Percentiles rank a stretch among this genome's conserved stretches.
phyloP scores from a whole-genome alignment of 1,284 basidiomycete genomes.

The Lentinula novae-zelandiae region DNA sequence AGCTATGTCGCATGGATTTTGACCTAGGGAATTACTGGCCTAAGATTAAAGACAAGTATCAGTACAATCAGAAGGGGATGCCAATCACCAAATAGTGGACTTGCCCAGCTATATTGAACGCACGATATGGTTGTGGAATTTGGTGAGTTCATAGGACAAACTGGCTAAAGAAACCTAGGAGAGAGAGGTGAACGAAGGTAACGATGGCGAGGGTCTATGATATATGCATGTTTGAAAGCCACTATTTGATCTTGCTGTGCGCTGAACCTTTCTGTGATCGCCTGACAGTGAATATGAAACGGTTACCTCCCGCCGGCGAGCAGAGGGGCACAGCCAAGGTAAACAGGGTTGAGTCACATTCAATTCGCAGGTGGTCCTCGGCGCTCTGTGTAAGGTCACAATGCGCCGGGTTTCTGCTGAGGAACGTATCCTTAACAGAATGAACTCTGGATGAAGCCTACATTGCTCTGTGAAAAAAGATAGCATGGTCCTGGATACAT shows the following conservation, averaged over 20 bases:
- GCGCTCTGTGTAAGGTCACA: neutral
- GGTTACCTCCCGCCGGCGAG: neutral
- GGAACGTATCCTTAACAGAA: no score
- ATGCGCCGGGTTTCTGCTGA: no score
- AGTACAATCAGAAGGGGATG: neutral
- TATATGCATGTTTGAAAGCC: neutral
- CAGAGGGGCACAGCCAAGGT: neutral
- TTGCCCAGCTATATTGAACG: neutral
- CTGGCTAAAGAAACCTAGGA: neutral
- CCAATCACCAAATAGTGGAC: neutral
- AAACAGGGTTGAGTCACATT: neutral
- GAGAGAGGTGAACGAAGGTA: neutral
- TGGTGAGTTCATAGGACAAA: neutral
- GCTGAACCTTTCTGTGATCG: no score
- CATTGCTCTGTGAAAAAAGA: no score
- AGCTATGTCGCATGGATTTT: constrained; percentile 3
- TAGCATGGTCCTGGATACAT: no score
- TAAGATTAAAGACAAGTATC: neutral
- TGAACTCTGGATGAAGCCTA: no score
- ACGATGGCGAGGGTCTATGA: neutral
- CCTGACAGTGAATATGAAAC: neutral
- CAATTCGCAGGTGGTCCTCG: neutral
- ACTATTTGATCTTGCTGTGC: neutral
- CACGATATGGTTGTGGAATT: neutral
- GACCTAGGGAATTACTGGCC: constrained; percentile 1